Percentiles rank a stretch among this genome's conserved stretches.
These are phyloP conservation scores for Trichoderma orchidacearum DNA, from an alignment of 495 filamentous ascomycete genomes.

Conservation along the genomic window DNA sequence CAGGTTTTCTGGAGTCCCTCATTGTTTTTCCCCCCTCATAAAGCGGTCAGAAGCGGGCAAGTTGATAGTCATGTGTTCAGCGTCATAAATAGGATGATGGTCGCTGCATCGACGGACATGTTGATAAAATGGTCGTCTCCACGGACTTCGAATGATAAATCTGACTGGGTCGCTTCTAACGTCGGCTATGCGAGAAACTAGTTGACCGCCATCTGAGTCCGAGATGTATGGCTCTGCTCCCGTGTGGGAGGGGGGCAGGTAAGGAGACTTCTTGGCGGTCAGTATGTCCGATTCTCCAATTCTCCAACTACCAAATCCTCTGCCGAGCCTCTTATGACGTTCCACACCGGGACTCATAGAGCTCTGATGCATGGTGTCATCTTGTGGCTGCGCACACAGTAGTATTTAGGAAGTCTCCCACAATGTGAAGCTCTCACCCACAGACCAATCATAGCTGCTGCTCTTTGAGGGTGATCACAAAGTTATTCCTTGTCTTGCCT, in stretches of 20 bases:
- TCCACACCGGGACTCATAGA: background rate
- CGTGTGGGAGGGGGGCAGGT: background rate
- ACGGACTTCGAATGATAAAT: background rate
- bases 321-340: background rate
- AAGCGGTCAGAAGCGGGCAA: background rate
- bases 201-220: background rate
- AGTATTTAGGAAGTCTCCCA: background rate
- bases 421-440: background rate
- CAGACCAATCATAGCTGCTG: background rate
- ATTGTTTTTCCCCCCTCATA: background rate
- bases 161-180: background rate
- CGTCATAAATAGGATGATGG: background rate
- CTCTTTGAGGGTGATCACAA: constrained; percentile 46
- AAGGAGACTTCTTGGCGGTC: background rate
- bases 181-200: background rate
- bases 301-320: background rate
- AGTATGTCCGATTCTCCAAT: background rate
- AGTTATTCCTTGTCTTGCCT: constrained; percentile 73
- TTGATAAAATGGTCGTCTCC: background rate
- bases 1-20: no score
- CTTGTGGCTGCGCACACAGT: background rate
- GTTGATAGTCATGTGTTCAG: constrained; percentile 1
- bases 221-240: background rate
- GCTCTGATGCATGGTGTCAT: background rate
- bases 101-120: background rate